Percentiles rank a stretch among this genome's conserved stretches.
These are phyloP conservation scores for Aspergillus sergii DNA, from an alignment of 2,329 filamentous ascomycete species.

Conservation along the genomic window DNA sequence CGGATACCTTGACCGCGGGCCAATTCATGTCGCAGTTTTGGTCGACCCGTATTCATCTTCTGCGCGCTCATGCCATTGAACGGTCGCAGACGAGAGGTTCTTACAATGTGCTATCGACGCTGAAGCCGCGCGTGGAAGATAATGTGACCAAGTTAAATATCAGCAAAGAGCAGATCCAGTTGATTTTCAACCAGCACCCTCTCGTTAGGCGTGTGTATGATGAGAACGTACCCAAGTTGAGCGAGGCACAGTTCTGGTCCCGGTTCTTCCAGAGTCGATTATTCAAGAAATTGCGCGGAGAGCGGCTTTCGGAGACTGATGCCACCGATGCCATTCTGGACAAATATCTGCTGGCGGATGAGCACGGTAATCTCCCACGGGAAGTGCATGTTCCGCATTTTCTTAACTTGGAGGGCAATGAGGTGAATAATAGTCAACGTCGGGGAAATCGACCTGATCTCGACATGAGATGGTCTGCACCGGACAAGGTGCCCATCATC, in stretches of 20 bases:
- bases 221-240: conserved; percentile 82
- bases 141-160: conserved; percentile 79
- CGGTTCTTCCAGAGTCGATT: conserved; percentile 90
- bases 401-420: conserved; percentile 90
- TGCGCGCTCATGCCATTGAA: conserved; percentile 90
- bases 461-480: conserved; percentile 78
- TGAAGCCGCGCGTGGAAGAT: conserved; percentile 78
- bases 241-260: conserved; percentile 84
- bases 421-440: conserved; percentile 87
- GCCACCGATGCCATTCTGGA: conserved; percentile 78
- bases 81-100: conserved; percentile 81
- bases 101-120: conserved; percentile 89
- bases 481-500: conserved; percentile 83
- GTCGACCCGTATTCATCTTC: conserved; percentile 81
- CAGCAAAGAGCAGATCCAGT: conserved; percentile 85
- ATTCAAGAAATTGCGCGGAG: conserved; percentile 88
- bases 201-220: conserved; percentile 89
- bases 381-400: conserved; percentile 77
- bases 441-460: conserved; percentile 85
- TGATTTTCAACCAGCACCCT: conserved; percentile 92
- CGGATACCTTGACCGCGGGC: conserved; percentile 75
- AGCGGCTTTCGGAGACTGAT: conserved; percentile 79
- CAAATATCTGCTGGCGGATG: conserved; percentile 76
- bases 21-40: conserved; percentile 94
- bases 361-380: conserved; percentile 52